These are phyloP conservation scores for Delitschia confertaspora DNA, from an alignment of 495 filamentous ascomycete species.

Conservation along the genomic window DNA sequence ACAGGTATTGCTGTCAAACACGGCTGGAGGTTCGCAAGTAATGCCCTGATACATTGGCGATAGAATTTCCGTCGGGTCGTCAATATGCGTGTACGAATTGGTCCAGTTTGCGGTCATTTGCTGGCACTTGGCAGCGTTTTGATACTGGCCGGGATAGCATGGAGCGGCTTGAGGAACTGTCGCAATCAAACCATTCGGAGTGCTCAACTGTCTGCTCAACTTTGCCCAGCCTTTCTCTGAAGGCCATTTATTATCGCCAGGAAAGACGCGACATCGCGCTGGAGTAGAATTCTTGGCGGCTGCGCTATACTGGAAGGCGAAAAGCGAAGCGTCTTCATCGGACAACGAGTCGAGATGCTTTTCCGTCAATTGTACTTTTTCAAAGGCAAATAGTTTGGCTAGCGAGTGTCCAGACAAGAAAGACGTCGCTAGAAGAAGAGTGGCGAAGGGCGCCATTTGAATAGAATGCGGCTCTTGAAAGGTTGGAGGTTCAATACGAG, in stretches of 20 bases:
- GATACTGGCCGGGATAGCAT: slow-evolving; percentile 11
- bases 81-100: slow-evolving; percentile 14
- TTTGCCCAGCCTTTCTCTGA: slow-evolving; percentile 21
- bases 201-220: slow-evolving; percentile 12
- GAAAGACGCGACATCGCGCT: slow-evolving; percentile 10
- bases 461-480: background rate
- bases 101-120: slow-evolving; percentile 18
- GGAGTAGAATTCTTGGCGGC: slow-evolving; percentile 6
- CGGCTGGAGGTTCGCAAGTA: slow-evolving; percentile 12
- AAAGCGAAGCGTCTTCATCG: slow-evolving; percentile 11
- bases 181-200: slow-evolving; percentile 13
- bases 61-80: slow-evolving; percentile 21
- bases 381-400: slow-evolving; percentile 10
- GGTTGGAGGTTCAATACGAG: background rate
- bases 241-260: slow-evolving; percentile 18
- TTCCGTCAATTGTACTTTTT: slow-evolving; percentile 13
- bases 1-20: slow-evolving; percentile 33
- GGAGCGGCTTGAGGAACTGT: slow-evolving; percentile 16
- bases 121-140: slow-evolving; percentile 17
- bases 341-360: slow-evolving; percentile 12
- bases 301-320: slow-evolving; percentile 9
- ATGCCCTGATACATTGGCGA: slow-evolving; percentile 21
- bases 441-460: slow-evolving; percentile 5
- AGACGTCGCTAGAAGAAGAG: slow-evolving; percentile 9
- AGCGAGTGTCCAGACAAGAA: slow-evolving; percentile 2